Evolutionary conservation across 257 asterid species (phyloP).

Genomic region (Lycium barbarum): DNA sequence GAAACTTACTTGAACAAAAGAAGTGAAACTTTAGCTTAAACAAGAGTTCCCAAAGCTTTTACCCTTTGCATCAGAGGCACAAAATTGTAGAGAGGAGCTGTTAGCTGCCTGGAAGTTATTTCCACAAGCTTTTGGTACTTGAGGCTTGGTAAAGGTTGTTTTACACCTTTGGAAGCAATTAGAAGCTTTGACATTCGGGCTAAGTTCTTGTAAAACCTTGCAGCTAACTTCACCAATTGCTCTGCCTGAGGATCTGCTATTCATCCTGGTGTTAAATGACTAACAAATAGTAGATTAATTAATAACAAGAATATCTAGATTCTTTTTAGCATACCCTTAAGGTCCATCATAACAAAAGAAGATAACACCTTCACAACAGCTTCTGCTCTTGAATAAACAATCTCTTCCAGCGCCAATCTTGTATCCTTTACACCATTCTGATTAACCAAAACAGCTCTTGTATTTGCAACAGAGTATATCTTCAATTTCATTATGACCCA

Average conservation of each 20-base stretch:
- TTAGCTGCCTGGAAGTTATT: conserved; percentile 72
- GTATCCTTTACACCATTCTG: conserved; percentile 51
- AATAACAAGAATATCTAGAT: conserved; percentile 25
- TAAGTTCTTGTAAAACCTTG: conserved; percentile 74
- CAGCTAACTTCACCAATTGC: conserved; percentile 62
- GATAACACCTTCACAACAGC: conserved; percentile 70
- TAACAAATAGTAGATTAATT: conserved; percentile 9
- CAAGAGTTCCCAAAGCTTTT: conserved; percentile 24
- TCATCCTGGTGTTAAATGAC: conserved; percentile 29
- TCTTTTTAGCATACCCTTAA: conserved; percentile 58
- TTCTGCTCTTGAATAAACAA: conserved; percentile 67
- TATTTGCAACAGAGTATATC: conserved; percentile 51
- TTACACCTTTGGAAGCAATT: conserved; percentile 71
- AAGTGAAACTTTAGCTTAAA: conserved; percentile 4
- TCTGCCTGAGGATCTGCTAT: conserved; percentile 83
- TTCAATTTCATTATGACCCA: conserved; percentile 65
- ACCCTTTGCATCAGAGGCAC: conserved; percentile 78
- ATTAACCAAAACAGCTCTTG: conserved; percentile 52
- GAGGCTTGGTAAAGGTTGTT: conserved; percentile 67
- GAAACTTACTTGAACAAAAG: conserved; percentile 21
- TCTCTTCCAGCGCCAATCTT: conserved; percentile 64
- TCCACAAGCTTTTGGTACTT: conserved; percentile 80
- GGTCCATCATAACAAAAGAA: conserved; percentile 68
- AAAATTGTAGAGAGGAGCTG: conserved; percentile 73
- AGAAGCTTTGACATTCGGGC: conserved; percentile 73